Base-by-base conservation (phyloP, 2,329 filamentous ascomycete genomes). In the Geosmithia morbida region DNA sequence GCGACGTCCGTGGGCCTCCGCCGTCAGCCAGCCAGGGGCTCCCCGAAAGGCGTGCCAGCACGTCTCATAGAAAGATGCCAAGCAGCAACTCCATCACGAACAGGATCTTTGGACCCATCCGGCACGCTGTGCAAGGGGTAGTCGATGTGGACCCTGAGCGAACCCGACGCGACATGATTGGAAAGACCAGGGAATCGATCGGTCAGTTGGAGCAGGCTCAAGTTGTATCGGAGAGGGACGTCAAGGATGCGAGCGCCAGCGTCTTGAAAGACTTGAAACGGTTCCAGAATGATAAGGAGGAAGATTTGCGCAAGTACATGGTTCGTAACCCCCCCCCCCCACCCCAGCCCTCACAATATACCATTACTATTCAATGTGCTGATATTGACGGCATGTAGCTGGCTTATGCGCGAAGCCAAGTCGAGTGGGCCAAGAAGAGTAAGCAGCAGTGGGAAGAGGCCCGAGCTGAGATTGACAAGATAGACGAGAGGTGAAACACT, bases 221-320 rank as follows among this genome's bases (percentile, higher is more conserved):
- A 49, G 77, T 87, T 30, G 89, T 86, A 4, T 86, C 88, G 4
- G 87, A 89, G 52, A 82, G 87, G 57, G 92, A 98, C 60, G 92
- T 97, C 51, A 89, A 85, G 61, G 87, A 97, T 57, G 92, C 92
- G 8, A 96, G 88, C 59, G 72, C 78, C 2, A 94, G 87, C 46
- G 87, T 97, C 4, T 66, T 98, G 55, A 83, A 85, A 57, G 92
- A 98, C 60, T 69, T 98, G 50, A 87, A 88, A 68, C 74, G 92
- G 51, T 98, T 98, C 66, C 94, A 98, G 65, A 73, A 72, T 50
- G 89, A 97, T 66, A 98, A 98, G 65, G 94, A 98, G 66, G 87
- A 90, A 46, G 92, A 98, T 61, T 64, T 98, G 57, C 83, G 81
- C 59, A 79, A 86, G 52, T 97, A 97, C 62, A 98, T 98, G 92